These are phyloP conservation scores for Daldinia decipiens DNA, from an alignment of 495 filamentous ascomycete genomes.

Conservation along the genomic window DNA sequence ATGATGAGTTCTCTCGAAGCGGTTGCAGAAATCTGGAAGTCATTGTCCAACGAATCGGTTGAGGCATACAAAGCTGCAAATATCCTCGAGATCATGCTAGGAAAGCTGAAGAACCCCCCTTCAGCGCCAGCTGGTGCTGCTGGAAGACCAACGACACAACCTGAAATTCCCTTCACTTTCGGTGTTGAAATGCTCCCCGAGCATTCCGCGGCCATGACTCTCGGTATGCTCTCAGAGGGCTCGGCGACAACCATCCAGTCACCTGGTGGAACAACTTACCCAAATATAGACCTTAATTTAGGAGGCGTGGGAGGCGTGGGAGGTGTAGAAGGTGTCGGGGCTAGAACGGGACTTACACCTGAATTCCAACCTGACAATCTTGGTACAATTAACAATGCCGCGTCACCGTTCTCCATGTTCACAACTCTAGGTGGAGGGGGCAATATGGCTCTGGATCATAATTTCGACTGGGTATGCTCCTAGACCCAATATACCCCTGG, in stretches of 20 bases:
- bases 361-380: constrained; percentile 68
- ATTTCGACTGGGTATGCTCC: constrained; percentile 80
- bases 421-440: constrained; percentile 55
- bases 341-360: constrained; percentile 48
- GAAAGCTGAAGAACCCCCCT: constrained; percentile 67
- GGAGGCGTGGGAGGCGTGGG: not conserved
- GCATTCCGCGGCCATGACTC: constrained; percentile 81
- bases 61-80: constrained; percentile 86
- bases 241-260: constrained; percentile 64
- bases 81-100: constrained; percentile 81
- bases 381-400: constrained; percentile 56
- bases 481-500: not conserved
- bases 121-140: constrained; percentile 18
- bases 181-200: constrained; percentile 59
- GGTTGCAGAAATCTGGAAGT: constrained; percentile 82
- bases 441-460: constrained; percentile 57
- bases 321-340: constrained; percentile 35
- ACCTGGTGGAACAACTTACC: constrained; percentile 54
- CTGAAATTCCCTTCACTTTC: constrained; percentile 45
- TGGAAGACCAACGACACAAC: constrained; percentile 37
- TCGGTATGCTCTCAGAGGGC: constrained; percentile 80
- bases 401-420: constrained; percentile 67
- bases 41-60: constrained; percentile 77
- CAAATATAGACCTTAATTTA: constrained; percentile 45
- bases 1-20: constrained; percentile 79